These are phyloP conservation scores for Amanita molliuscula DNA, from an alignment of 768 basidiomycete species.

Conservation along the genomic window DNA sequence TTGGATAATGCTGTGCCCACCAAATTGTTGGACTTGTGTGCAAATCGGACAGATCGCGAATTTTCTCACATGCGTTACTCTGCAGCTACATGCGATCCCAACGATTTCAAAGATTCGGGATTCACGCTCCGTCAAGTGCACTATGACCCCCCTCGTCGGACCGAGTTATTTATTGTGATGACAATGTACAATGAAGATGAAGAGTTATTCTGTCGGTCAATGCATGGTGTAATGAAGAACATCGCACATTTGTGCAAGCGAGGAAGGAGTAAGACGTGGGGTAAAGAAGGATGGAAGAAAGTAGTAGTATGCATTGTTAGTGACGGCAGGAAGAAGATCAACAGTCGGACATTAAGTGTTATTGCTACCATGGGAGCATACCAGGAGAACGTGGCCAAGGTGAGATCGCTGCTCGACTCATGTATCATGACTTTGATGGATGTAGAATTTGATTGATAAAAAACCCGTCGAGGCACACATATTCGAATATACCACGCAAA, in stretches of 20 bases:
- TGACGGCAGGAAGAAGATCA: slow-evolving; percentile 80
- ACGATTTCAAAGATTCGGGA: slow-evolving; percentile 72
- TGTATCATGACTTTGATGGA: background rate
- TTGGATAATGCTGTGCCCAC: slow-evolving; percentile 83
- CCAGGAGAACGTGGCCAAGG: slow-evolving; percentile 89
- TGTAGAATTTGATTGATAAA: slow-evolving; percentile 64
- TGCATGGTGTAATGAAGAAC: slow-evolving; percentile 96
- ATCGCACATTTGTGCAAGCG: slow-evolving; percentile 81
- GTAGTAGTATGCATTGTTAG: slow-evolving; percentile 90
- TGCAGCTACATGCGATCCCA: slow-evolving; percentile 93
- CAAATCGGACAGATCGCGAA: slow-evolving; percentile 70
- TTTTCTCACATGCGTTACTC: slow-evolving; percentile 96
- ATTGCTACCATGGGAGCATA: slow-evolving; percentile 92
- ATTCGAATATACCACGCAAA: slow-evolving; percentile 91
- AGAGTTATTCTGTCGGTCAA: slow-evolving; percentile 81
- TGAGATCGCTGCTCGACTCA: slow-evolving; percentile 16
- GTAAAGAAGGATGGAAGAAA: slow-evolving; percentile 97
- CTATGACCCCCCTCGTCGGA: slow-evolving; percentile 83
- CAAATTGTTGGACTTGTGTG: slow-evolving; percentile 82
- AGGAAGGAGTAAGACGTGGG: slow-evolving; percentile 89
- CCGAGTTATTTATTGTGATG: slow-evolving; percentile 95
- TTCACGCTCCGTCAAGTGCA: slow-evolving; percentile 88
- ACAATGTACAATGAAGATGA: slow-evolving; percentile 98
- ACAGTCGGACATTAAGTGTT: slow-evolving; percentile 71
- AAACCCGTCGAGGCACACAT: slow-evolving; percentile 83